Evolutionary conservation across 768 basidiomycete genomes (phyloP).

Genomic region (Pseudohyphozyma bogoriensis): DNA sequence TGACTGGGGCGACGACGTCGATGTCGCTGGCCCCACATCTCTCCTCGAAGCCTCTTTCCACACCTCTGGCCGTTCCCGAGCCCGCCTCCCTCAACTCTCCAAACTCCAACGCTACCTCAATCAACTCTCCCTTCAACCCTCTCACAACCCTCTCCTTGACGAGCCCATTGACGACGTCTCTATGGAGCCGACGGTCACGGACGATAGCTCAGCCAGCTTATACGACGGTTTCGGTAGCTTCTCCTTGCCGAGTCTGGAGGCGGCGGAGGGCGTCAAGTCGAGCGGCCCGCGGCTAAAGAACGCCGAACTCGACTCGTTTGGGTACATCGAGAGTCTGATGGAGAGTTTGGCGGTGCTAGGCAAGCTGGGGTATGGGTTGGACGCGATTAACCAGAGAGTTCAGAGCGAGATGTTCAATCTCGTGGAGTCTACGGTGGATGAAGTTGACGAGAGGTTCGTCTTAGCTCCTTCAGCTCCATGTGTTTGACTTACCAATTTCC

Average conservation of each 20-base stretch:
- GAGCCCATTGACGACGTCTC: conserved; percentile 29
- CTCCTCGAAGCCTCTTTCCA: conserved; percentile 12
- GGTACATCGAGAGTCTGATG: conserved; percentile 81
- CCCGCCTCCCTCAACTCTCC: conserved; percentile 22
- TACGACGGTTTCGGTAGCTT: conserved; percentile 4
- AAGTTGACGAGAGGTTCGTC: conserved; percentile 76
- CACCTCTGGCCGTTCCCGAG: conserved; percentile 16
- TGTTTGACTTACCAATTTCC: not conserved
- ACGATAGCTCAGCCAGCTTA: conserved; percentile 14
- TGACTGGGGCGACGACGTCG: conserved; percentile 30
- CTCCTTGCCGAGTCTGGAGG: not conserved
- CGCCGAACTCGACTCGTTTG: conserved; percentile 85
- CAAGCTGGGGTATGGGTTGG: conserved; percentile 71
- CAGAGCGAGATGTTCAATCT: conserved; percentile 71
- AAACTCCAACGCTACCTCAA: conserved; percentile 39
- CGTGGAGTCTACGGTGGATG: conserved; percentile 76
- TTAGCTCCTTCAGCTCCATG: not conserved
- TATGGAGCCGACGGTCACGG: conserved; percentile 25
- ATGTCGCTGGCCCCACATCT: conserved; percentile 7
- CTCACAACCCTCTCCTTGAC: conserved; percentile 37
- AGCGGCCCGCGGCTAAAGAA: conserved; percentile 41
- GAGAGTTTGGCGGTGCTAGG: conserved; percentile 90
- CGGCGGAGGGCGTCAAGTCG: not conserved
- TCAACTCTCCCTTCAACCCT: conserved; percentile 36
- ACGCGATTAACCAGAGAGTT: conserved; percentile 70